These are phyloP conservation scores for Clarkia xantiana DNA, from an alignment of 345 rosid species.

Conservation along the genomic window DNA sequence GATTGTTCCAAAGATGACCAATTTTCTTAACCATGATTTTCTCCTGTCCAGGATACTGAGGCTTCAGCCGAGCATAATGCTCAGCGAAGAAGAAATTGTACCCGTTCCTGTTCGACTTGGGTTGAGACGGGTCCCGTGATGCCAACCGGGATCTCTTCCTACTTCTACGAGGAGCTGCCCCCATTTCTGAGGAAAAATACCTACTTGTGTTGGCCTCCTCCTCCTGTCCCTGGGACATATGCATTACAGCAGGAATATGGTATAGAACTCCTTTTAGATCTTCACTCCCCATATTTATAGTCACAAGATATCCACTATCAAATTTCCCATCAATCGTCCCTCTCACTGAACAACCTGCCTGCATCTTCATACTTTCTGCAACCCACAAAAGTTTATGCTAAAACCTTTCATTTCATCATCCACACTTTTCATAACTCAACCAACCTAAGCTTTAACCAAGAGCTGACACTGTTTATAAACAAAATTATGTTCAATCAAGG, in stretches of 20 bases:
- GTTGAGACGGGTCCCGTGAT: conserved; percentile 36
- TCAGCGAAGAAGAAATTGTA: conserved; percentile 67
- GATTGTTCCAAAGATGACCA: conserved; percentile 54
- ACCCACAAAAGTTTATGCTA: no score
- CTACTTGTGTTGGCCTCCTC: no score
- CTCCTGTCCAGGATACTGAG: conserved; percentile 43
- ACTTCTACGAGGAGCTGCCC: conserved; percentile 26
- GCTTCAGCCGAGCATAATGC: conserved; percentile 46
- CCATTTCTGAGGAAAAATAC: no score
- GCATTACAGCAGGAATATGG: conserved; percentile 25
- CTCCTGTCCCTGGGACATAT: no score
- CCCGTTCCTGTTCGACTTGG: conserved; percentile 67
- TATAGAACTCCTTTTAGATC: conserved; percentile 56
- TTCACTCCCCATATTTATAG: conserved; percentile 34
- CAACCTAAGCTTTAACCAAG: no score
- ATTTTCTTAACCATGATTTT: conserved; percentile 50
- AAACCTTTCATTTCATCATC: no score
- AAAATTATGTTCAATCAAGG: no score
- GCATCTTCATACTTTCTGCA: conserved; percentile 30
- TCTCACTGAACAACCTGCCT: conserved; percentile 34
- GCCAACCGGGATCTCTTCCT: conserved; percentile 39
- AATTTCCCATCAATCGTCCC: conserved; percentile 83
- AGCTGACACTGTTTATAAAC: no score
- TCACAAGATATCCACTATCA: conserved; percentile 58
- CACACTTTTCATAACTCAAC: no score